phyloP scores from a whole-genome alignment of 116 monocot genomes.

The Cymodocea nodosa region DNA sequence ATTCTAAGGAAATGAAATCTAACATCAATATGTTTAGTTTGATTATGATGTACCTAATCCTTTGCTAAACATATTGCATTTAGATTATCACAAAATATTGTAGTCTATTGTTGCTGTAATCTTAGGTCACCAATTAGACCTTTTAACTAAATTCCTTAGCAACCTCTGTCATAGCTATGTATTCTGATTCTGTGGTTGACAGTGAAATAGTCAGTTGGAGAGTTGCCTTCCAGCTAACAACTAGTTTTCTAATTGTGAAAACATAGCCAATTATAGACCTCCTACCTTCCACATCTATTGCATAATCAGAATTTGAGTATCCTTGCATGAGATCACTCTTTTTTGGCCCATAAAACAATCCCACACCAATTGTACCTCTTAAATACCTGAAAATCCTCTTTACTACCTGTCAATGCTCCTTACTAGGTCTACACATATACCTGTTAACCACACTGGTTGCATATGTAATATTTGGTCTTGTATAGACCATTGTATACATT shows the following conservation, averaged over 20 bases:
- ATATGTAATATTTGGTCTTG: not conserved
- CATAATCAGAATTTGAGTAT: constrained; percentile 7
- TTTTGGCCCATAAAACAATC: not conserved
- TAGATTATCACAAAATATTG: not conserved
- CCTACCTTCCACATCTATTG: not conserved
- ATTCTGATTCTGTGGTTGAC: constrained; percentile 1
- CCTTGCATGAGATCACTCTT: not conserved
- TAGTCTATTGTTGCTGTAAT: not conserved
- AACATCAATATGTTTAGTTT: not conserved
- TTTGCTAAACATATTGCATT: not conserved
- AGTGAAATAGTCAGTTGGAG: not conserved
- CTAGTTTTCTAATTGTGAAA: too few relatives aligned
- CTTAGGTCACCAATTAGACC: not conserved
- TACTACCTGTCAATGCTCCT: not conserved
- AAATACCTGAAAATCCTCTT: not conserved
- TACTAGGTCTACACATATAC: not conserved
- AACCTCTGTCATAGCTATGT: not conserved
- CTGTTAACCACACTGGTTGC: not conserved
- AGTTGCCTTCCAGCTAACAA: not conserved
- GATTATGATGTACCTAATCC: not conserved
- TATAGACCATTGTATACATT: constrained; percentile 9
- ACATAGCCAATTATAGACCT: not conserved
- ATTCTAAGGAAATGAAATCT: not conserved
- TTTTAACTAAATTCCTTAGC: too few relatives aligned
- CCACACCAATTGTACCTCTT: not conserved